A percentile compares a stretch with the other conserved stretches of the same genome.
Conservation (phyloP, 2,329 filamentous ascomycete species). For the Colletotrichum lindemuthianum region DNA sequence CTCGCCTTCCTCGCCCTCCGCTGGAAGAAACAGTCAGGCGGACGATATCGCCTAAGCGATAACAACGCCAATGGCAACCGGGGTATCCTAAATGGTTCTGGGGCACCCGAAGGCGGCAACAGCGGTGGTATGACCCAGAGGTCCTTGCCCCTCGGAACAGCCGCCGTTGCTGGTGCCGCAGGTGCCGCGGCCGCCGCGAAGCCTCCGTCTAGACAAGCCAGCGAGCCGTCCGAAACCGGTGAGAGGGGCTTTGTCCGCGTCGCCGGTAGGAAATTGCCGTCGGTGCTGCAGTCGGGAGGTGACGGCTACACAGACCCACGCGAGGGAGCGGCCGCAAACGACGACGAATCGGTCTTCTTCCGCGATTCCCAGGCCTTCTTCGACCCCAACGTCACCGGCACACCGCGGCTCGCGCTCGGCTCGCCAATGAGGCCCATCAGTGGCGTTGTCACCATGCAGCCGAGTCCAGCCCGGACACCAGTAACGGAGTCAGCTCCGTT, state of each 20-base stretch:
- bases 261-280: conserved; percentile 71
- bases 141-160: conserved; percentile 48
- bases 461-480: conserved; percentile 73
- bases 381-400: conserved; percentile 41
- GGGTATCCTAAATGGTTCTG: conserved; percentile 43
- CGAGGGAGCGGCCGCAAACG: conserved; percentile 46
- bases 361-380: conserved; percentile 62
- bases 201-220: conserved; percentile 47
- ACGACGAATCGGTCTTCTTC: conserved; percentile 60
- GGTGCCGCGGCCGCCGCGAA: conserved; percentile 29
- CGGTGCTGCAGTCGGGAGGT: conserved; percentile 69
- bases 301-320: conserved; percentile 69
- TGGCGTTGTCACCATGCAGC: conserved; percentile 68
- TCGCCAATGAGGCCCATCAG: conserved; percentile 69
- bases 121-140: conserved; percentile 57
- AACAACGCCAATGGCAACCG: conserved; percentile 46
- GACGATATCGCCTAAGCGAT: conserved; percentile 55
- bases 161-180: conserved; percentile 24
- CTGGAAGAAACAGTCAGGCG: conserved; percentile 63
- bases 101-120: conserved; percentile 37
- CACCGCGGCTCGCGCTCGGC: conserved; percentile 60
- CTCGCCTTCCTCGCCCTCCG: conserved; percentile 63
- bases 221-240: conserved; percentile 48
- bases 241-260: conserved; percentile 73
- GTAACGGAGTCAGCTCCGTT: conserved; percentile 66